A percentile compares a stretch with the other conserved stretches of the same genome.
Evolutionary conservation across 2,329 filamentous ascomycete species (phyloP).

Genomic region (Diaporthe longicolla): DNA sequence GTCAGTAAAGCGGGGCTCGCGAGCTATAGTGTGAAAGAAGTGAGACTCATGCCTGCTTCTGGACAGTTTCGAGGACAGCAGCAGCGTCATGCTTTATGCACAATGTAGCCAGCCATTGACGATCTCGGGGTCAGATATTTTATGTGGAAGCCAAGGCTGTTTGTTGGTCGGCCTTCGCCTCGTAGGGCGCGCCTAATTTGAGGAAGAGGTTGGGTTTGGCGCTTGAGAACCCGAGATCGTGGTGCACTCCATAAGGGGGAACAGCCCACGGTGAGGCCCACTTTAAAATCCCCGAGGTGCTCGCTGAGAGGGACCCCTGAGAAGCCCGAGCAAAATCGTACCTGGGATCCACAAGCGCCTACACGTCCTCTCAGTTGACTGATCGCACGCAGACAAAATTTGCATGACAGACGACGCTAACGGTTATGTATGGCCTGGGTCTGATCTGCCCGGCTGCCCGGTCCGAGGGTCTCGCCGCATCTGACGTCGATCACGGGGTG

Average conservation of each 20-base stretch:
- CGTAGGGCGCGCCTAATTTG: neutral
- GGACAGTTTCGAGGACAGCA: neutral
- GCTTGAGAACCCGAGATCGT: neutral
- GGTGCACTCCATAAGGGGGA: neutral
- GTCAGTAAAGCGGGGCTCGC: no score
- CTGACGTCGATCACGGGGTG: neutral
- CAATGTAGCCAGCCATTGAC: neutral
- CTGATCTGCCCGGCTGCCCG: slow-evolving; percentile 21
- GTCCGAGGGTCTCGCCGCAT: slow-evolving; percentile 7
- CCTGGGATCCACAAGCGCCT: neutral
- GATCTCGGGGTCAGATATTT: neutral
- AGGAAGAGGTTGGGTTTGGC: slow-evolving; percentile 2
- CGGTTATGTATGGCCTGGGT: neutral
- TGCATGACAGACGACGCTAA: neutral
- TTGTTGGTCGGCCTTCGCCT: neutral
- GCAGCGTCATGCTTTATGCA: no score
- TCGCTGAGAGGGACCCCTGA: neutral
- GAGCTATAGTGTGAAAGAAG: neutral
- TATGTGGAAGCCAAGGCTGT: neutral
- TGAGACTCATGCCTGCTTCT: neutral
- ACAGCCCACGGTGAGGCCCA: neutral
- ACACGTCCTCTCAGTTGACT: neutral
- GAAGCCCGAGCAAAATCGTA: neutral
- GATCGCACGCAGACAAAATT: neutral
- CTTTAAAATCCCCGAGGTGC: neutral